These are phyloP conservation scores for Corylus americana DNA, from an alignment of 306 rosid genomes.

Conservation along the genomic window DNA sequence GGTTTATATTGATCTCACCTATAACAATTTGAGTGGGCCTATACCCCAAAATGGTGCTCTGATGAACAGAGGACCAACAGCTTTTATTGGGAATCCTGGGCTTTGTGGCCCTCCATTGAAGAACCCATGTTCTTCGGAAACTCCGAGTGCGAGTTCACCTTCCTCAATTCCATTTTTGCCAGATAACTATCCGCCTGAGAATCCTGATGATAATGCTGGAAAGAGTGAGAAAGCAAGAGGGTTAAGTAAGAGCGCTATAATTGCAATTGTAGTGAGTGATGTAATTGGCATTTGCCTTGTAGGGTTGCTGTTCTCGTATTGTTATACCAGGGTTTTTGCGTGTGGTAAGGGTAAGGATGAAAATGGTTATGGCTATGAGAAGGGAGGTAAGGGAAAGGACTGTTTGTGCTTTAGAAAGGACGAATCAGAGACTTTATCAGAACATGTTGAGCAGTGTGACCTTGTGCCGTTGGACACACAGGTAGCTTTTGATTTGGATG, in stretches of 20 bases:
- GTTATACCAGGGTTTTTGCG: conserved; percentile 72
- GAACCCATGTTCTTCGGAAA: conserved; percentile 68
- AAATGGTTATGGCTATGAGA: conserved; percentile 35
- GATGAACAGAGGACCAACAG: conserved; percentile 98
- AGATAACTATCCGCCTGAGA: conserved; percentile 46
- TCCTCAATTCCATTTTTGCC: conserved; percentile 78
- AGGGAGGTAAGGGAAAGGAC: conserved; percentile 60
- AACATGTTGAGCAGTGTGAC: conserved; percentile 81
- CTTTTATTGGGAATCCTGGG: conserved; percentile 89
- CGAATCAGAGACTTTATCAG: conserved; percentile 72
- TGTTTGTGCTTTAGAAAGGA: conserved; percentile 81
- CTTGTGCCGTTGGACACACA: conserved; percentile 81
- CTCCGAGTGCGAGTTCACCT: conserved; percentile 54
- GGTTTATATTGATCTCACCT: conserved; percentile 93
- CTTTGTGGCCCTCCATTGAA: conserved; percentile 97
- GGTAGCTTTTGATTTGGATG: conserved; percentile 90
- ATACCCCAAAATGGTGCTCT: conserved; percentile 97
- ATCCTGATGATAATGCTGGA: conserved; percentile 33
- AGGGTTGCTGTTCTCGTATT: conserved; percentile 84
- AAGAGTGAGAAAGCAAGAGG: conserved; percentile 57
- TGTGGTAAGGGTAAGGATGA: conserved; percentile 53
- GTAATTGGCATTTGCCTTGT: conserved; percentile 80
- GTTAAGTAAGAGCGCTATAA: conserved; percentile 63
- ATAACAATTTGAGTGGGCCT: conserved; percentile 78
- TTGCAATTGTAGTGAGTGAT: conserved; percentile 81